These are phyloP conservation scores for Chalciporus chontae DNA, from an alignment of 768 basidiomycete genomes.

Conservation along the genomic window DNA sequence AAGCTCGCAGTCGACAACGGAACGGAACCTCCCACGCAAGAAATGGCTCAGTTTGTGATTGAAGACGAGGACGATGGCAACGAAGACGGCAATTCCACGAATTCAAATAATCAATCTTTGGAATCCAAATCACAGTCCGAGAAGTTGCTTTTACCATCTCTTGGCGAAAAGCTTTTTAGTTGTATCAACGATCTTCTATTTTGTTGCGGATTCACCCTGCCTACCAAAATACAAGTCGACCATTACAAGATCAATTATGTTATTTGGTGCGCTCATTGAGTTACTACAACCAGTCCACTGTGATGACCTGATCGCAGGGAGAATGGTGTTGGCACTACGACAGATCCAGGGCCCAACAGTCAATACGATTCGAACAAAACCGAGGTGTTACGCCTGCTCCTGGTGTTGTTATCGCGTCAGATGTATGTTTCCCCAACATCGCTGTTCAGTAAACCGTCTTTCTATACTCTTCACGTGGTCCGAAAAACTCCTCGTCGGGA, in stretches of 20 bases:
- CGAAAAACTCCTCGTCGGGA: conserved; percentile 74
- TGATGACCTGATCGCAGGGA: conserved; percentile 55
- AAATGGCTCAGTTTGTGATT: conserved; percentile 76
- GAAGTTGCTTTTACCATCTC: conserved; percentile 60
- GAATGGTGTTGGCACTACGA: conserved; percentile 88
- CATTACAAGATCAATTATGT: conserved; percentile 83
- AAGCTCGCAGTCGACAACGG: conserved; percentile 47
- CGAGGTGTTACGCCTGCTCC: conserved; percentile 85
- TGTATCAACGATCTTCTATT: conserved; percentile 85
- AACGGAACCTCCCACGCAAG: conserved; percentile 21
- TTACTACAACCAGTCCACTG: conserved; percentile 1
- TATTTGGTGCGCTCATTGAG: conserved; percentile 64
- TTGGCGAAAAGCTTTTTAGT: conserved; percentile 77
- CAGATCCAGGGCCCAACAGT: conserved; percentile 60
- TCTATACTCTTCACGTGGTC: conserved; percentile 74
- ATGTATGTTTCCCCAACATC: conserved; percentile 76
- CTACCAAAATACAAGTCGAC: conserved; percentile 70
- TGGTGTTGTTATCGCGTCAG: conserved; percentile 85
- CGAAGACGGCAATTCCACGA: conserved; percentile 37
- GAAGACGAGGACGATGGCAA: conserved; percentile 73
- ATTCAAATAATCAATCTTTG: conserved; percentile 10
- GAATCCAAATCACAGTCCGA: conserved; percentile 31
- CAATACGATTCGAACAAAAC: conserved; percentile 76
- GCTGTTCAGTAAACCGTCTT: conserved; percentile 68
- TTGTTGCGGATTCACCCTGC: conserved; percentile 91